phyloP scores from a whole-genome alignment of 1,284 basidiomycete genomes.

The Ganoderma multipileum region DNA sequence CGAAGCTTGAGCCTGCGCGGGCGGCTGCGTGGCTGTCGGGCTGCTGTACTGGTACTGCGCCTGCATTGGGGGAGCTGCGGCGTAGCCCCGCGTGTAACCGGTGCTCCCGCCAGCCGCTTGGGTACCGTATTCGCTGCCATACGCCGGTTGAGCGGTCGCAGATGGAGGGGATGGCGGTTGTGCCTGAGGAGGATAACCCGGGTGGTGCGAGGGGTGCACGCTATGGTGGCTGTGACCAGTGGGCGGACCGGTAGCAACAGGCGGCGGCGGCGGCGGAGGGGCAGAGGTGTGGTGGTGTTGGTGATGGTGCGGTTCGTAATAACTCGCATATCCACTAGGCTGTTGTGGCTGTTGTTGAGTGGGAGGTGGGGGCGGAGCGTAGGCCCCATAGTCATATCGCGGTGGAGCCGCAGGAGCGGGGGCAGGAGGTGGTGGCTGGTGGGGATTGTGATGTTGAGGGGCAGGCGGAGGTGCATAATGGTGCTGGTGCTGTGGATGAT shows the following conservation, averaged over 20 bases:
- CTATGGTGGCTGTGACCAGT: conserved; percentile 23
- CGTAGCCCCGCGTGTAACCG: conserved; percentile 22
- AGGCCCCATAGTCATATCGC: conserved; percentile 27
- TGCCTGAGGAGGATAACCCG: conserved; percentile 21
- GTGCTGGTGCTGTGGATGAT: conserved; percentile 25
- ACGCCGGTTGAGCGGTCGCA: conserved; percentile 21
- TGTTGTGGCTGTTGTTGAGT: conserved; percentile 17
- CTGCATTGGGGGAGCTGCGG: conserved; percentile 16
- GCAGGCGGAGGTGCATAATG: conserved; percentile 21
- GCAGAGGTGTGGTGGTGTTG: conserved; percentile 24
- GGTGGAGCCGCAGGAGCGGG: conserved; percentile 29
- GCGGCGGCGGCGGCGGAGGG: conserved; percentile 26
- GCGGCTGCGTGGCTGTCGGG: conserved; percentile 17
- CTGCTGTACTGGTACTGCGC: conserved; percentile 25
- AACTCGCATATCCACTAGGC: conserved; percentile 19
- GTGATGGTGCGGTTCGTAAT: conserved; percentile 27
- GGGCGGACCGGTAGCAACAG: conserved; percentile 14
- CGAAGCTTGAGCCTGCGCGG: conserved; percentile 9
- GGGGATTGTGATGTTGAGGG: conserved; percentile 22
- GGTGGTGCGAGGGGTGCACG: conserved; percentile 24
- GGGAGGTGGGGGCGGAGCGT: conserved; percentile 24
- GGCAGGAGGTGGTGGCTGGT: conserved; percentile 18
- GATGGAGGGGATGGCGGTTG: conserved; percentile 25
- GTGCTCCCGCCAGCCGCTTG: conserved; percentile 1
- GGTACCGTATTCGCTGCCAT: conserved; percentile 26